Conservation (phyloP, 495 filamentous ascomycete species). For the Neurospora sp. region DNA sequence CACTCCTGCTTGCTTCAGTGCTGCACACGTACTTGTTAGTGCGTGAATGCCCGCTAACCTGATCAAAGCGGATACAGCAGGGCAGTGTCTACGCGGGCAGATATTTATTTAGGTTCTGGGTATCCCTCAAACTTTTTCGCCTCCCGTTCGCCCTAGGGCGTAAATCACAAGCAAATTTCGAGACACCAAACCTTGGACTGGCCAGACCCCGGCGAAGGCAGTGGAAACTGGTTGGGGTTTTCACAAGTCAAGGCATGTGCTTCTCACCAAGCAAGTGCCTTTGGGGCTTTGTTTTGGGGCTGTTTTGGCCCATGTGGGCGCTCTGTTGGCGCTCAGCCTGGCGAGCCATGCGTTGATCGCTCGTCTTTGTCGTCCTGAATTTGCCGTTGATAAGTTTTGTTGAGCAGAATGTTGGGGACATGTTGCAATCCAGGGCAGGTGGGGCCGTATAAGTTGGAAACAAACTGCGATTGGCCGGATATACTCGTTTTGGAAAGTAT, state of each 20-base stretch:
- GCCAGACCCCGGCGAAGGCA: not conserved
- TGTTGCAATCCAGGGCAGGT: not conserved
- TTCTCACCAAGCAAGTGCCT: not conserved
- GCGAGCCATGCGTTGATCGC: not conserved
- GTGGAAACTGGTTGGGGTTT: not conserved
- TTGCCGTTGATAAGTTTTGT: conserved; percentile 20
- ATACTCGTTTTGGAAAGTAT: not conserved
- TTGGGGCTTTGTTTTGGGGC: not conserved
- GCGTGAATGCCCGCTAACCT: not conserved
- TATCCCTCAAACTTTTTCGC: not conserved
- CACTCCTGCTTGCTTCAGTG: not conserved
- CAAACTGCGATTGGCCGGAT: not conserved
- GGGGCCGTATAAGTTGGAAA: not conserved
- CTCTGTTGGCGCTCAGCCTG: not conserved
- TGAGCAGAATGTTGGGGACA: conserved; percentile 28
- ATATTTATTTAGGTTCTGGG: not conserved
- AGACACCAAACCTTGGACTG: not conserved
- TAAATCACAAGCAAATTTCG: not conserved
- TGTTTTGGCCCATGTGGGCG: not conserved
- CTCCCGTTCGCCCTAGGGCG: not conserved
- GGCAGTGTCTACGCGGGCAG: not conserved
- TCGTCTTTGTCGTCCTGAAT: conserved; percentile 4
- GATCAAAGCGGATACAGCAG: not conserved
- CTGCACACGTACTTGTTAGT: not conserved
- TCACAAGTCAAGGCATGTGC: not conserved